Evolutionary conservation across 2,329 filamentous ascomycete species (phyloP).

Genomic region (Chaetomium olivaceum): DNA sequence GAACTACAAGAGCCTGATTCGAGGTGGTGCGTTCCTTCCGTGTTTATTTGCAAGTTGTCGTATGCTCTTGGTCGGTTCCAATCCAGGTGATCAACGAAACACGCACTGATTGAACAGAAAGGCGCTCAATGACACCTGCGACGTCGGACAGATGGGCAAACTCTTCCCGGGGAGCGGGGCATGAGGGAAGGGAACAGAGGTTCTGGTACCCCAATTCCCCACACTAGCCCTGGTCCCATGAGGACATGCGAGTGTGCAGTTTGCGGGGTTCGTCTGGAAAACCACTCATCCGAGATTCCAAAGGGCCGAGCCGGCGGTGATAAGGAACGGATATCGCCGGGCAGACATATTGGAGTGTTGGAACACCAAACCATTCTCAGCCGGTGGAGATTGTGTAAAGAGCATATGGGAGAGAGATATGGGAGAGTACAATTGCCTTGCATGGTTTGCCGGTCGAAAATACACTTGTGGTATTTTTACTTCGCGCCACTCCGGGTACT

Average conservation of each 20-base stretch:
- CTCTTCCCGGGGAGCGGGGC: slow-evolving; percentile 22
- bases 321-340: slow-evolving; percentile 29
- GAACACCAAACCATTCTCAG: not conserved
- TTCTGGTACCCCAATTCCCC: not conserved
- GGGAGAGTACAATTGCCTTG: not conserved
- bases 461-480: not conserved
- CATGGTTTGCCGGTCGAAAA: not conserved
- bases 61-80: not conserved
- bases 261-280: slow-evolving; percentile 24
- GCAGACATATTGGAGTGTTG: not conserved
- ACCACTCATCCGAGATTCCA: slow-evolving; percentile 16
- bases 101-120: not conserved
- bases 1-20: slow-evolving; percentile 17
- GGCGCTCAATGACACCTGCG: not conserved
- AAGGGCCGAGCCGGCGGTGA: slow-evolving; percentile 23
- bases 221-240: not conserved
- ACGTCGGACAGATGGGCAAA: slow-evolving; percentile 19
- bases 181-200: slow-evolving; percentile 3
- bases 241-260: slow-evolving; percentile 1
- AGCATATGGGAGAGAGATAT: not conserved
- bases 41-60: not conserved
- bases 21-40: not conserved
- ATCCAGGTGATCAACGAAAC: slow-evolving; percentile 9
- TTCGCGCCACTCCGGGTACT: not conserved
- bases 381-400: not conserved